Conservation (phyloP, 495 filamentous ascomycete species). For the Halenospora varia region DNA sequence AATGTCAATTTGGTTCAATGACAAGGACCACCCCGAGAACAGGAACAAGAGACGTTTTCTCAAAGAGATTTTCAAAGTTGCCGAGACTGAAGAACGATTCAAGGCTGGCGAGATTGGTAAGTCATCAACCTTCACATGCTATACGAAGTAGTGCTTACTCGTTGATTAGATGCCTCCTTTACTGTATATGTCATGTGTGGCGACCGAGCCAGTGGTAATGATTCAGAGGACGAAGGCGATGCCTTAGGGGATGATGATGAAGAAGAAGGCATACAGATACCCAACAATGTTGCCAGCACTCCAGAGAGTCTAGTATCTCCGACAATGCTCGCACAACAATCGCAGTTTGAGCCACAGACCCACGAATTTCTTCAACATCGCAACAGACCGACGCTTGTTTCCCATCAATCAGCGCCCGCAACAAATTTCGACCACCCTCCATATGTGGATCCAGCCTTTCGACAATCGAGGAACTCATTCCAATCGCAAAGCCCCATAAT, state of each 20-base stretch:
- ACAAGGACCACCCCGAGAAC: slow-evolving; percentile 39
- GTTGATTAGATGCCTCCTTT: slow-evolving; percentile 11
- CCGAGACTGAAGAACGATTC: slow-evolving; percentile 58
- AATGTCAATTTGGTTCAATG: slow-evolving; percentile 39
- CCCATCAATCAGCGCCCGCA: neutral
- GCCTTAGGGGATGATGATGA: slow-evolving; percentile 16
- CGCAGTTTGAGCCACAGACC: neutral
- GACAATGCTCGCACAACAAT: neutral
- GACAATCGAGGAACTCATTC: neutral
- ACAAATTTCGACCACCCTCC: neutral
- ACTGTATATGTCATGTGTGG: slow-evolving; percentile 21
- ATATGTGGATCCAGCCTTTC: neutral
- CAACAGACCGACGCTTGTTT: neutral
- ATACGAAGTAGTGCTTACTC: neutral
- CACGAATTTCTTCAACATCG: neutral
- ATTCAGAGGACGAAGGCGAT: slow-evolving; percentile 18
- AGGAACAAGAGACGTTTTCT: slow-evolving; percentile 40
- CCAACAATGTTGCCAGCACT: neutral
- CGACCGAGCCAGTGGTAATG: slow-evolving; percentile 7
- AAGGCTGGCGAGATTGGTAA: slow-evolving; percentile 57
- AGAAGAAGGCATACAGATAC: neutral
- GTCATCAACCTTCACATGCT: slow-evolving; percentile 14
- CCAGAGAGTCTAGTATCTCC: slow-evolving; percentile 19
- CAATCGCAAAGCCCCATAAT: neutral
- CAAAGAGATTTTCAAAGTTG: slow-evolving; percentile 66